Conservation (phyloP, 164 flowering plant species). For the Litsea cubeba region DNA sequence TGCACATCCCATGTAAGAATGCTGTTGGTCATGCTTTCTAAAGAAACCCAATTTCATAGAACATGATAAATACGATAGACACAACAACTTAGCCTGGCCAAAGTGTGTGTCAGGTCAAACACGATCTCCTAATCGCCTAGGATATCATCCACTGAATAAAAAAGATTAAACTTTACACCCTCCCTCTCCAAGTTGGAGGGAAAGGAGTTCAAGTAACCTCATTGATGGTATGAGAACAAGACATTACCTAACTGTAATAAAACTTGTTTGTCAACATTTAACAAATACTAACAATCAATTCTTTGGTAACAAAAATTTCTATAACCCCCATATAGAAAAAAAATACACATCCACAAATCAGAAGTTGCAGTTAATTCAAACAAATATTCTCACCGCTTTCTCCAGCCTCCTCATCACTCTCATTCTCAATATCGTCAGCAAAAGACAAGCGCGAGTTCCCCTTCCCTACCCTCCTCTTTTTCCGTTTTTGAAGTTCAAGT, state of each 20-base stretch:
- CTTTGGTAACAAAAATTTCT: neutral
- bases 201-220: neutral
- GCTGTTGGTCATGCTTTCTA: neutral
- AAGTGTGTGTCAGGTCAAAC: neutral
- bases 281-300: no score
- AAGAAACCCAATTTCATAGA: neutral
- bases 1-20: neutral
- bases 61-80: neutral
- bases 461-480: slow-evolving; percentile 68
- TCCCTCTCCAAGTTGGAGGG: neutral
- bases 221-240: neutral
- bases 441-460: slow-evolving; percentile 74
- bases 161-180: no score
- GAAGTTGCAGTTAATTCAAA: neutral
- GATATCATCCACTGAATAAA: neutral
- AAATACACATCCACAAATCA: neutral
- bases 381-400: slow-evolving; percentile 37
- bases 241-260: neutral
- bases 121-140: neutral
- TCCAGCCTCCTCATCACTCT: slow-evolving; percentile 67
- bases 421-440: slow-evolving; percentile 73
- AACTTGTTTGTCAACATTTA: neutral
- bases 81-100: neutral
- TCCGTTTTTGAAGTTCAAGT: slow-evolving; percentile 74
- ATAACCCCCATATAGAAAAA: neutral